Conservation (phyloP, 2,329 filamentous ascomycete genomes). For the Alternaria hordeiaustralica region DNA sequence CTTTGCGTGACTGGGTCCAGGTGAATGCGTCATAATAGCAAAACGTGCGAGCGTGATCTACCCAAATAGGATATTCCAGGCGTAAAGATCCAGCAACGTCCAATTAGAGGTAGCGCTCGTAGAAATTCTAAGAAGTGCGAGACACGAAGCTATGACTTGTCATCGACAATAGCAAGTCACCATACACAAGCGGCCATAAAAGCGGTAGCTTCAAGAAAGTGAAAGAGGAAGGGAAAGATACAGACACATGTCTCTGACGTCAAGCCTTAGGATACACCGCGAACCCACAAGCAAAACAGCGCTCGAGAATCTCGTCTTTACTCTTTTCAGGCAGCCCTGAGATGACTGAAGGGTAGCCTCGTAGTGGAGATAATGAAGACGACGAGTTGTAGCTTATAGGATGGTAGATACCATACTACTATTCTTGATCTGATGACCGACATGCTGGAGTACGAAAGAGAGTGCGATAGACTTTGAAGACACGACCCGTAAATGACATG, state of each 20-base stretch:
- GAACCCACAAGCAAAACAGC: background rate
- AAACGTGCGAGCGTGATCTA: background rate
- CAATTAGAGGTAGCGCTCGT: background rate
- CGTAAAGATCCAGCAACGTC: background rate
- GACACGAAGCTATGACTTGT: background rate
- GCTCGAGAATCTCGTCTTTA: background rate
- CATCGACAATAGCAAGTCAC: background rate
- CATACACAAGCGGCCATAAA: background rate
- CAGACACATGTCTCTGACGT: background rate
- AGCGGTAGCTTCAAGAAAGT: background rate
- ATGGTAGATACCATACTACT: background rate
- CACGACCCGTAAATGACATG: background rate
- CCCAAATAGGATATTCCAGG: background rate
- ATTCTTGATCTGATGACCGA: background rate
- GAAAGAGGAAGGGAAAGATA: background rate
- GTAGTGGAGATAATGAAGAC: background rate
- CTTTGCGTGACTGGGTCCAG: background rate
- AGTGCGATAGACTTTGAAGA: background rate
- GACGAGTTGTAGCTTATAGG: background rate
- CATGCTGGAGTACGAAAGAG: background rate
- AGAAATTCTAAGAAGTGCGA: background rate
- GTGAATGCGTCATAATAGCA: background rate
- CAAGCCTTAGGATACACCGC: background rate
- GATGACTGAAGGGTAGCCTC: fast-evolving
- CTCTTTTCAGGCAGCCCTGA: background rate